phyloP scores from a whole-genome alignment of 2,329 filamentous ascomycete genomes.

The Alternaria postmessia region DNA sequence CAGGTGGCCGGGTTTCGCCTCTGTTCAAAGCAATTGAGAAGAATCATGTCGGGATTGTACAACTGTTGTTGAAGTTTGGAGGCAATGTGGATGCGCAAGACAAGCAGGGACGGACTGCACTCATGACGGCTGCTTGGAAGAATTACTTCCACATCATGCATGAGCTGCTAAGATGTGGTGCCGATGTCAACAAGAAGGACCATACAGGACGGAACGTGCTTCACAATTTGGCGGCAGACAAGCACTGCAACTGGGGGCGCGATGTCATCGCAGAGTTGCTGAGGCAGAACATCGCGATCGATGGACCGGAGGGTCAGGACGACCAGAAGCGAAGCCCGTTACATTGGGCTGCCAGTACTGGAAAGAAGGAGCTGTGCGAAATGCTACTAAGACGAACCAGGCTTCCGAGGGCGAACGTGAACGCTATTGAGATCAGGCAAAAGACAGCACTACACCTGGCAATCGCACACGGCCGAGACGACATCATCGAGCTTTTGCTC shows the following conservation, averaged over 20 bases:
- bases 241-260: slow-evolving; percentile 58
- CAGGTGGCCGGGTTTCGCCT: slow-evolving; percentile 41
- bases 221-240: slow-evolving; percentile 51
- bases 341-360: slow-evolving; percentile 67
- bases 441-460: slow-evolving; percentile 50
- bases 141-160: slow-evolving; percentile 46
- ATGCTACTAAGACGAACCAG: slow-evolving; percentile 53
- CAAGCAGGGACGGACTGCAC: slow-evolving; percentile 48
- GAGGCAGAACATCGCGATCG: slow-evolving; percentile 50
- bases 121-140: slow-evolving; percentile 50
- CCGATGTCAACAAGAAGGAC: slow-evolving; percentile 51
- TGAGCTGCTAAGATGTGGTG: slow-evolving; percentile 47
- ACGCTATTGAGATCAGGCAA: slow-evolving; percentile 45
- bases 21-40: slow-evolving; percentile 45
- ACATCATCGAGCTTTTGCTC: slow-evolving; percentile 47
- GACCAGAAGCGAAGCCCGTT: slow-evolving; percentile 61
- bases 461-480: slow-evolving; percentile 45
- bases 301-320: slow-evolving; percentile 53
- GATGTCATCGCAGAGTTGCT: slow-evolving; percentile 55
- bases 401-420: slow-evolving; percentile 41
- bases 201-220: slow-evolving; percentile 45
- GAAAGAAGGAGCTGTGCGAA: slow-evolving; percentile 60
- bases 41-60: slow-evolving; percentile 41
- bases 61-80: slow-evolving; percentile 42
- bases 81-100: slow-evolving; percentile 46